phyloP scores from a whole-genome alignment of 768 basidiomycete species.

The Leccinum arenicola region DNA sequence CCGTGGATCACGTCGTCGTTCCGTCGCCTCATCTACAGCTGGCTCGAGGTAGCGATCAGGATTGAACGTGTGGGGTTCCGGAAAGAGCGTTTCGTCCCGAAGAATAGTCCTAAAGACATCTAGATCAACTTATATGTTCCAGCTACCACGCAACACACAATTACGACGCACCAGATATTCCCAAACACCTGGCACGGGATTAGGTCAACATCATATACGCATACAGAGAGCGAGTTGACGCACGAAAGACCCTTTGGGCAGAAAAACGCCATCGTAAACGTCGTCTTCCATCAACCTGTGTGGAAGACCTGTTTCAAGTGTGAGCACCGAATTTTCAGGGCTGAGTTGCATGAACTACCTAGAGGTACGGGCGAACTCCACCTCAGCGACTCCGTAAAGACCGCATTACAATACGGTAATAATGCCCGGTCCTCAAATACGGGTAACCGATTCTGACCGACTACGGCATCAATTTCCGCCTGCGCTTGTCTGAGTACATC shows the following conservation, averaged over 20 bases:
- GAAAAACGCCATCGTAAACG: conserved; percentile 53
- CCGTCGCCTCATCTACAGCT: conserved; percentile 17
- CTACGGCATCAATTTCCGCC: conserved; percentile 59
- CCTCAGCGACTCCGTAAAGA: conserved; percentile 54
- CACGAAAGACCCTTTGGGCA: conserved; percentile 63
- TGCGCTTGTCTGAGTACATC: conserved; percentile 57
- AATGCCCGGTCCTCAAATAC: conserved; percentile 50
- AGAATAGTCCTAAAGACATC: conserved; percentile 39
- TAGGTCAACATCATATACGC: conserved; percentile 2
- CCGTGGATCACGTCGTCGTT: conserved; percentile 42
- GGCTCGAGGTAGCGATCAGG: conserved; percentile 50
- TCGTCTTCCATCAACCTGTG: conserved; percentile 67
- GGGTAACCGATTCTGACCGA: conserved; percentile 47
- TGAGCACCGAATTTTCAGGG: not conserved
- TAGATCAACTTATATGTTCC: not conserved
- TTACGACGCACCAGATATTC: conserved; percentile 53
- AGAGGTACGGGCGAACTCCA: conserved; percentile 60
- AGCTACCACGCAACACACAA: not conserved
- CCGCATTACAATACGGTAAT: conserved; percentile 57
- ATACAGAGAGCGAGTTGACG: conserved; percentile 7
- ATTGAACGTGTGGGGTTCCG: conserved; percentile 47
- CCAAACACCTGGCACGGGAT: conserved; percentile 41
- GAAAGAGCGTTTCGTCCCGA: conserved; percentile 50
- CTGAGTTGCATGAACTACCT: conserved; percentile 34
- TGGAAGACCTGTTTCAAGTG: conserved; percentile 46